Conservation (phyloP, 495 filamentous ascomycete genomes). For the Hypoxylon fuscum region DNA sequence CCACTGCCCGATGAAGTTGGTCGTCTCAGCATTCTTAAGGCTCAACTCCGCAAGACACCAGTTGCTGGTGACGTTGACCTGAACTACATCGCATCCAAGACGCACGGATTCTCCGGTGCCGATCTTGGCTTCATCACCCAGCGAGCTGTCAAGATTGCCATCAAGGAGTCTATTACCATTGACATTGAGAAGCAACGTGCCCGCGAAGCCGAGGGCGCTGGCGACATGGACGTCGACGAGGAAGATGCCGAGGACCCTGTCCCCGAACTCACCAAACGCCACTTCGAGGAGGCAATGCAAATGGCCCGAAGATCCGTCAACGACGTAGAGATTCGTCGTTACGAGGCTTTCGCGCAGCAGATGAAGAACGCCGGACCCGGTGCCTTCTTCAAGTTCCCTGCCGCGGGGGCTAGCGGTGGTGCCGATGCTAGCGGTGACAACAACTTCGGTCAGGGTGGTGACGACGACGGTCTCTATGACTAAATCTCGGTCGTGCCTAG, state of each 20-base stretch:
- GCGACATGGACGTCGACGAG: constrained; percentile 81
- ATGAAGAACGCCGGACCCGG: constrained; percentile 97
- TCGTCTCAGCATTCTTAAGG: constrained; percentile 87
- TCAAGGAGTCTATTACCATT: constrained; percentile 91
- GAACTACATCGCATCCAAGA: constrained; percentile 92
- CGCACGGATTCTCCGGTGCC: constrained; percentile 98
- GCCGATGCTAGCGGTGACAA: constrained; percentile 58
- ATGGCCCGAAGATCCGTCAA: constrained; percentile 90
- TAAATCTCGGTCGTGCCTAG: constrained; percentile 38
- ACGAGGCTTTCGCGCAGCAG: constrained; percentile 98
- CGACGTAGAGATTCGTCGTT: constrained; percentile 95
- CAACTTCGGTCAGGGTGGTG: constrained; percentile 79
- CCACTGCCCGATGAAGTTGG: constrained; percentile 91
- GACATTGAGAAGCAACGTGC: constrained; percentile 91
- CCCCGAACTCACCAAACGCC: constrained; percentile 92
- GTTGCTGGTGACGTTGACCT: constrained; percentile 88
- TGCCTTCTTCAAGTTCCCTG: constrained; percentile 96
- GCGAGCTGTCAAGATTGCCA: constrained; percentile 98
- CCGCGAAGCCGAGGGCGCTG: constrained; percentile 84
- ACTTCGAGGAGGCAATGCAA: constrained; percentile 99
- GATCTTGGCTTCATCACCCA: constrained; percentile 99
- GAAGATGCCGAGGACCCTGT: constrained; percentile 91
- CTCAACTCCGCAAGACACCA: constrained; percentile 98
- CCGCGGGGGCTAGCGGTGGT: constrained; percentile 57
- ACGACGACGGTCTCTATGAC: constrained; percentile 87